Conservation (phyloP, 2,329 filamentous ascomycete species). For the Hypoxylon sp. region DNA sequence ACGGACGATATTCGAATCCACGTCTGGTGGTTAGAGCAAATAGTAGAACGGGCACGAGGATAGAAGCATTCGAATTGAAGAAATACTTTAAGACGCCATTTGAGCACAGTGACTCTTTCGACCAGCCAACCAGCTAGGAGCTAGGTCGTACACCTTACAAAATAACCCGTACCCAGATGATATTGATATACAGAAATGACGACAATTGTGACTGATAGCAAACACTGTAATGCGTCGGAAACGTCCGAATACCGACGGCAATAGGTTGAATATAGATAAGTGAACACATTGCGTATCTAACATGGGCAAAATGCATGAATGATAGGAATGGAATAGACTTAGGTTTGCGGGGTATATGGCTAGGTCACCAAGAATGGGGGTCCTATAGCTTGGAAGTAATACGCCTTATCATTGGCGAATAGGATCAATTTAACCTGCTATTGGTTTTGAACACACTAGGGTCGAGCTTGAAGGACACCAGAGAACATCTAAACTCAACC, state of each 20-base stretch:
- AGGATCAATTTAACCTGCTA: neutral
- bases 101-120: neutral
- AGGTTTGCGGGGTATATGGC: constrained; percentile 34
- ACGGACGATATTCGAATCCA: constrained; percentile 91
- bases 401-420: constrained; percentile 24
- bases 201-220: neutral
- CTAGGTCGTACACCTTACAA: neutral
- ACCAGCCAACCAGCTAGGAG: neutral
- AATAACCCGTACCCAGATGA: neutral
- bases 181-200: neutral
- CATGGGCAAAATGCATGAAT: too few relatives aligned
- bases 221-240: constrained; percentile 11
- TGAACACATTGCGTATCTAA: neutral
- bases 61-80: constrained; percentile 10
- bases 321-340: constrained; percentile 1
- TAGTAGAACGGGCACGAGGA: constrained; percentile 58
- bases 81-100: too few relatives aligned
- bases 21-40: constrained; percentile 87
- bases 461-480: neutral
- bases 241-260: constrained; percentile 4
- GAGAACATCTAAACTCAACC: neutral
- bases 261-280: constrained; percentile 11
- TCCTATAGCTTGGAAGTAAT: constrained; percentile 11
- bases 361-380: constrained; percentile 33
- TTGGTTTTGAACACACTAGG: neutral